Evolutionary conservation across 352 stramenopile species (phyloP), one percentile per base, ranked within the genome.

Genomic region (Blastocystis sp.): DNA sequence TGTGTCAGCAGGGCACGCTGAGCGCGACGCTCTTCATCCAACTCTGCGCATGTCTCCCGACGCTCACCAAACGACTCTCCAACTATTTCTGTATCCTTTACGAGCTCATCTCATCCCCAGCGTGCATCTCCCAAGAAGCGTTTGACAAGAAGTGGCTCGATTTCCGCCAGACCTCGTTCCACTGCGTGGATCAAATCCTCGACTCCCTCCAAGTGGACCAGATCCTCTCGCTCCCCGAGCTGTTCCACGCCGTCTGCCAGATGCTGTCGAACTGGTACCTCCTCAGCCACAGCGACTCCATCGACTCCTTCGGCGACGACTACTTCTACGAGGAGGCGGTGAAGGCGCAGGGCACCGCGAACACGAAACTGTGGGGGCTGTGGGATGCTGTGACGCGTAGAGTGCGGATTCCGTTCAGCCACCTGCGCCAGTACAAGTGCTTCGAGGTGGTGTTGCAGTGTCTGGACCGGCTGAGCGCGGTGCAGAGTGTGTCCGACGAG

Each of bases 231-330:
- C 41, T 69, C 60, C 41, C 50, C 4, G 29, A 31, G 12, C 13
- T 85, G 9, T 62, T 85, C 74, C 19, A 66, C 26, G 35, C 21
- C 41, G 24, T 69, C 24, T 67, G 55, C n/a, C 74, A 67, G 45
- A 51, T 67, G 24, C 31, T 85, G n/a, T 67, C 74, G 0, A 69
- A 39, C n/a, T 85, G 74, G 74, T 85, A 69, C 33, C 37, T 85
- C 6, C 31, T 85, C 19, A 63, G 74, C 37, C 66, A 67, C 74
- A 63, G 70, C 35, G 74, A 69, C 26, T 37, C 24, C 19, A 26
- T 45, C 4, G 74, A 10, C 6, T 16, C 50, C 10, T 67, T 67
- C 35, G 50, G 51, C 35, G 74, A 85, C 21, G 74, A 85, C 10
- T 66, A 51, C n/a, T 85, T 69, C 37, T 85, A 70, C 51, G 55